Base-by-base conservation (phyloP, 345 rosid genomes). In the Lepidium sativum region DNA sequence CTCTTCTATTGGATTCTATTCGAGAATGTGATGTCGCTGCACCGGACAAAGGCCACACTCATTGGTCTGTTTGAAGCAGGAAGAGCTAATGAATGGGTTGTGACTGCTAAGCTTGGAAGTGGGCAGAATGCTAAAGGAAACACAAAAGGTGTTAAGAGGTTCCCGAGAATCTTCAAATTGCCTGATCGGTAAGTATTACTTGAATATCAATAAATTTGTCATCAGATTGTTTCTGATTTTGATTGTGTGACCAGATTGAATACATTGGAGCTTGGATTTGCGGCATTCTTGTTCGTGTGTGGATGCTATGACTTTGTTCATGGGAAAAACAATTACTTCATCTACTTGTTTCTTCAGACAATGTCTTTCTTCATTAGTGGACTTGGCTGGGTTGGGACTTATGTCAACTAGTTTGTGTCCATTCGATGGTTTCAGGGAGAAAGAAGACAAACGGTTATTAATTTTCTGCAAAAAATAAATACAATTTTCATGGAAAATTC, bases 31-130 rank as follows among this genome's bases (percentile, higher is more conserved):
- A 87, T 94, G 96, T 90, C 99, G 5, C 75, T 90, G 33, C 99
- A 89, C 42, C 80, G 99, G 15, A 87, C 97, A 1, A 89, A 89
- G 73, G 98, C 96, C 5, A 86, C 97, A 4, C 86, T 92, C 71
- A 84, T 87, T 2, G 99, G 99, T 54, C 78, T 94, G 61, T 63
- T 90, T 2, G 99, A 90, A 73, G 86, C 86, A 0, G 92, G 91
- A 17, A 79, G 97, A 72, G 99, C 88, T 4, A 94, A 94, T 11
- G 99, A 94, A 70, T 94, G 99, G 99, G 82, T 94, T 29, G 99
- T 94, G 29, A 94, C 99, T 0, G 97, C 87, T 80, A 94, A 94
- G 68, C 82, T 90, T 2, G 99, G 99, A 65, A 78, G 79, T 14
- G 83, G 90, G 4, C 89, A 86, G 18, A 88, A 72, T 17, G 80